Evolutionary conservation across 208 protist species (phyloP), one percentile per base, ranked within the genome.

Genomic region (Phytomonas sp.): DNA sequence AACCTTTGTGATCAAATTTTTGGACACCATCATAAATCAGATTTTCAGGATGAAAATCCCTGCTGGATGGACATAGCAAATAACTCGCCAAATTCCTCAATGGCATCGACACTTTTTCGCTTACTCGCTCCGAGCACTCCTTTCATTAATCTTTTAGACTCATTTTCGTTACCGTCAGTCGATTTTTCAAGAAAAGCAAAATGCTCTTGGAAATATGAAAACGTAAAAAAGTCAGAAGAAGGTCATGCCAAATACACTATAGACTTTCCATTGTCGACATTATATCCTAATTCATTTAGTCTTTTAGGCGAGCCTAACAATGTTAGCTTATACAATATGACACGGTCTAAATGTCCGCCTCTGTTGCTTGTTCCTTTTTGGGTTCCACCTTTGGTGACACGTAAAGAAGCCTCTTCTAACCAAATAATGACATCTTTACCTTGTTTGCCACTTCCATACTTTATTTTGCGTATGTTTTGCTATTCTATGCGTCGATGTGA

Each of bases 21-120:
- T 77, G 89, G 86, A 0, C 29, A 67, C 0, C 84, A 80, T 68
- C 33, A 66, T 14, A 65, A 75, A 19, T 77, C 45, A 40, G 1
- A 36, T 4, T 61, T 30, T 6, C 71, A 65, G 8, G 68, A 74
- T 19, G 30, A 69, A 12, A 74, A 74, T 16, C 42, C 80, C 32
- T 88, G 82, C 37, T 92, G 87, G 86, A 94, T 94, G 84, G 86
- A 92, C 71, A 74, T 83, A 37, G 86, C 79, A 10, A 94, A 94
- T 69, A 31, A 64, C 0, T 66, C 81, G 31, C 89, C 89, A 4
- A 87, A 88, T 29, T 76, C 83, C 33, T 70, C 73, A 60, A 69
- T 86, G 10, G 89, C 89, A 3, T 60, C 63, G 16, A 73, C 78
- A 36, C 73, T 94, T 31, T 84, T 86, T 63, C 67, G 80, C n/a